phyloP scores from a whole-genome alignment of 306 rosid genomes.

The Malus fusca region DNA sequence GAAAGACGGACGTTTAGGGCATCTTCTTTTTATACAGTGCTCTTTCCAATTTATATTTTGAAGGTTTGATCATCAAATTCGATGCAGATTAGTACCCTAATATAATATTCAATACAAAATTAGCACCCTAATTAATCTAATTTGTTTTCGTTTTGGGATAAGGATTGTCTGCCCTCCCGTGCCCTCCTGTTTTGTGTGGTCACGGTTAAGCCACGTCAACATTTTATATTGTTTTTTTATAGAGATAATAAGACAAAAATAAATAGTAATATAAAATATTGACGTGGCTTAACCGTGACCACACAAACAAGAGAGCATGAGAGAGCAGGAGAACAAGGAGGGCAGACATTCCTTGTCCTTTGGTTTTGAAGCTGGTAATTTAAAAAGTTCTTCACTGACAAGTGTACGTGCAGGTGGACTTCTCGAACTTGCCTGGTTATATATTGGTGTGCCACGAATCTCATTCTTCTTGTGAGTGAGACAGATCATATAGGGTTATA shows the following conservation, averaged over 20 bases:
- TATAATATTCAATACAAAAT: too few relatives aligned
- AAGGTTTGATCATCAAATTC: not conserved
- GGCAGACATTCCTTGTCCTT: too few relatives aligned
- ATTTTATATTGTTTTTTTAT: too few relatives aligned
- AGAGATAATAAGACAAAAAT: too few relatives aligned
- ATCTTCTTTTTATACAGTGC: not conserved
- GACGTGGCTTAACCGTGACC: too few relatives aligned
- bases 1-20: constrained; percentile 6
- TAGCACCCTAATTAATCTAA: not conserved
- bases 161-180: too few relatives aligned
- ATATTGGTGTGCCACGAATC: not conserved
- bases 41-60: not conserved
- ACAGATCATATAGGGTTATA: not conserved
- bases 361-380: not conserved
- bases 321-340: too few relatives aligned
- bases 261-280: too few relatives aligned
- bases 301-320: too few relatives aligned
- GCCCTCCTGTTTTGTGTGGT: too few relatives aligned
- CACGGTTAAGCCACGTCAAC: too few relatives aligned
- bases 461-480: not conserved
- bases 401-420: not conserved
- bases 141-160: not conserved
- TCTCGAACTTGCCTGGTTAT: not conserved
- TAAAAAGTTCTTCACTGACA: not conserved
- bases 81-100: not conserved